Base-by-base conservation (phyloP, 140 eudicot genomes). In the Stevia rebaudiana region DNA sequence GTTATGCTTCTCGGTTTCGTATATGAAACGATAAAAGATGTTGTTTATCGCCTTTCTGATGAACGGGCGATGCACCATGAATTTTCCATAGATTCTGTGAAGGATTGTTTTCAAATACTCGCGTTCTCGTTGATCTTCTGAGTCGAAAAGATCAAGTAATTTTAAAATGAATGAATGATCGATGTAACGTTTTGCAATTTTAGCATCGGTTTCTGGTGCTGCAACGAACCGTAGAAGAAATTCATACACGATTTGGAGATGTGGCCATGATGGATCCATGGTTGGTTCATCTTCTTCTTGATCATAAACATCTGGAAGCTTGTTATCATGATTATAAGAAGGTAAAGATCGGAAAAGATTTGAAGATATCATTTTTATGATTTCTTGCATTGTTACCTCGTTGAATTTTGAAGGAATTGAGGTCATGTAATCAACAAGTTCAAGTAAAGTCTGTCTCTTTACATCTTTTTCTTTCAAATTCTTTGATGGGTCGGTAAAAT, bases 11-110 rank as follows among this genome's bases (percentile, higher is more conserved):
- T 83, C 88, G 0, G 86, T 78, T 65, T 86, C 95, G 35, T 71
- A 83, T 23, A 86, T 76, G 74, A 86, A 86, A 47, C 22, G 53
- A 31, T 78, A 86, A 68, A 86, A 86, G 61, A 86, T 86, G 47
- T 86, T 84, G 49, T 83, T 86, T 67, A 86, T 86, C 28, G 88
- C 79, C 67, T 86, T 86, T 74, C 95, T 78, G 24, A 86, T 86
- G 49, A 83, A 86, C 11, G 95, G 95, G 22, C 95, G 88, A 62
- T 85, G 94, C 51, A 85, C 86, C 91, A 84, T 84, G 71, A 84
- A 84, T 40, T 84, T 84, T 5, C 91, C 91, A 35, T 84, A 84
- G 3, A 84, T 73, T 17, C 91, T 78, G 11, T 84, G 91, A 30
- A 86, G 86, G 17, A 86, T 83, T 10, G 95, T 83, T 65, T 86